Evolutionary conservation across 331 rosid genomes (phyloP), one percentile per base, ranked within the genome.

Genomic region (Pyrus hybrid): DNA sequence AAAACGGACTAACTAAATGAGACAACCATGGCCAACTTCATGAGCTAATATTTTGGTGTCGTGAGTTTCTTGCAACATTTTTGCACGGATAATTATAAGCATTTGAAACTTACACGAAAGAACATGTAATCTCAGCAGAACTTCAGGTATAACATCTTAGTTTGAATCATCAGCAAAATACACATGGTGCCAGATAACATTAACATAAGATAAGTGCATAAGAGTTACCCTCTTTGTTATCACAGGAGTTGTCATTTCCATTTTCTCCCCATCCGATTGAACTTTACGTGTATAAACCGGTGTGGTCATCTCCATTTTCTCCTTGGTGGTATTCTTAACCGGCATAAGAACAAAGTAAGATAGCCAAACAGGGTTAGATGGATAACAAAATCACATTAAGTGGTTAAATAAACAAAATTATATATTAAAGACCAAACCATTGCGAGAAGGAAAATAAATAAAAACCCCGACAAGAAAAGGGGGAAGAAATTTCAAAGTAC

Each of bases 191-290:
- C 35, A 62, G 37, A 62, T 49, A 28, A 12, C 33, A 63, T 32
- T 80, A 62, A 75, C 33, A 17, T 8, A 12, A 65, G 13, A 71
- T 9, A 29, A 75, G 62, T 63, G 78, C 43, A 81, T 66, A 79
- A 47, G 51, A 70, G 63, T 43, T 85, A 93, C 98, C 88, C 80
- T 90, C 75, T 80, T 86, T 68, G 99, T 94, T 76, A 92, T 73
- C 74, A 90, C 97, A 37, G 96, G 99, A 70, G 97, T 88, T 64
- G 93, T 94, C 97, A 92, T 94, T 54, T 90, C 97, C 99, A 90
- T 90, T 85, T 90, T 92, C 88, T 81, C 86, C 68, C 92, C 96
- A 60, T 76, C 87, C 18, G 91, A 74, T 72, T 79, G 87, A 64
- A 74, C 79, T 84, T 86, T 91, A 71, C 87, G 85, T 8, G 97